Evolutionary conservation across 495 filamentous ascomycete genomes (phyloP), one percentile per base, ranked within the genome.

Genomic region (Trichoderma orchidacearum): DNA sequence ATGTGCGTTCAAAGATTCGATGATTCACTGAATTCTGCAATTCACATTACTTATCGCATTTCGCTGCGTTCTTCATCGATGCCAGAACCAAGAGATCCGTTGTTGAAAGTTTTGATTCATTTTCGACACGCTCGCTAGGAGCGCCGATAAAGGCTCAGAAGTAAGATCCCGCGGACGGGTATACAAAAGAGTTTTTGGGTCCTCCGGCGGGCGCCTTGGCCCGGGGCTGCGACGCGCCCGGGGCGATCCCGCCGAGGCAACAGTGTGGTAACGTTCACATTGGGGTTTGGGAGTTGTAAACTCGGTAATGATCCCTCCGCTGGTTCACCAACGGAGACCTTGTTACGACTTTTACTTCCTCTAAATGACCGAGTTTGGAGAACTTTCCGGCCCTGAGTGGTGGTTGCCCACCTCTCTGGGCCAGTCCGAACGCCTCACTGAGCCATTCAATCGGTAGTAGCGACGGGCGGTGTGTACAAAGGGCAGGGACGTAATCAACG

Each of bases 51-150:
- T 79, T 83, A 81, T 84, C 77, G 78, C 75, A 84, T 82, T 82
- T 83, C 75, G 77, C 78, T 81, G 73, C 76, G 79, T 83, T 82
- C 78, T 84, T 82, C 77, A 83, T 84, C 78, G 77, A 84, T 83
- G 78, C 78, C 74, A 79, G 77, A 84, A 77, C 80, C 78, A 82
- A 82, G 78, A 83, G 77, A 83, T 82, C 77, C 76, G 75, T 82
- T 84, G 76, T 82, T 84, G 77, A 82, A 82, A 83, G 80, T 83
- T 83, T n/a, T n/a, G n/a, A n/a, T n/a, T n/a, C n/a, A n/a, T n/a
- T n/a, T n/a, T n/a, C 30, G 30, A 31, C 5, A 31, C 30, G 30
- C 30, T 11, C 30, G 11, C 30, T 5, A 31, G 30, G 30, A 31
- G 30, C n/a, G 53, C 59, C 53, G 59, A 66, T 65, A 60, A 55